Base-by-base conservation (phyloP, 2,329 filamentous ascomycete genomes). In the Elsinoe necatrix region DNA sequence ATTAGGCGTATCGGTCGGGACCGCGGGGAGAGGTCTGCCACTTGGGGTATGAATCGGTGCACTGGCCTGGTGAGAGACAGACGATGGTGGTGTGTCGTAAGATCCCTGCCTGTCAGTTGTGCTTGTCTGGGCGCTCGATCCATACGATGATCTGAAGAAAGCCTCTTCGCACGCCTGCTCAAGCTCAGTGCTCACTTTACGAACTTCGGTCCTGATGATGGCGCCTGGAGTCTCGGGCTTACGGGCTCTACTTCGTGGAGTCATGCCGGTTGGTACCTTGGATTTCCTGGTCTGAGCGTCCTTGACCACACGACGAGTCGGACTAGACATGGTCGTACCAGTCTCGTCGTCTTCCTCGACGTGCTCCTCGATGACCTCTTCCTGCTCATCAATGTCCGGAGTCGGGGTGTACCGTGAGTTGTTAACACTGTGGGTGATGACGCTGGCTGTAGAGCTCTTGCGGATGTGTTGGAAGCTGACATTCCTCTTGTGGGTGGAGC, bases 131-230 rank as follows among this genome's bases (percentile, higher is more conserved):
- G 76, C 69, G 52, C 76, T 81, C 1, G 80, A 79, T 43, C 75
- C 75, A 20, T 79, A 70, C 0, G 77, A 85, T 56, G 74, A 78
- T 63, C 86, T 83, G 66, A 89, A 91, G 74, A 97, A 96, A 1
- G 91, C 91, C 65, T 93, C 88, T 66, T 97, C 91, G 66, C 91
- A 95, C 58, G 93, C 88, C 69, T 89, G 89, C 51, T 89, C 89
- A 60, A 96, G 84, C 64, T 89, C 89, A 64, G 81, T 82, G 63
- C 89, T 95, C 57, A 95, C 86, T 63, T 92, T 85, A 5, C 89
- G 80, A 55, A 93, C 80, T 67, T 95, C 91, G 58, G 90, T 89
- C 63, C 82, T 84, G 71, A 83, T 85, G 48, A 76, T 74, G 37
- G 79, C 74, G 56, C 72, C 76, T 1, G 74, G 75, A 43, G 67